These are phyloP conservation scores for Lentinula lateritia DNA, from an alignment of 768 basidiomycete genomes.

Conservation along the genomic window DNA sequence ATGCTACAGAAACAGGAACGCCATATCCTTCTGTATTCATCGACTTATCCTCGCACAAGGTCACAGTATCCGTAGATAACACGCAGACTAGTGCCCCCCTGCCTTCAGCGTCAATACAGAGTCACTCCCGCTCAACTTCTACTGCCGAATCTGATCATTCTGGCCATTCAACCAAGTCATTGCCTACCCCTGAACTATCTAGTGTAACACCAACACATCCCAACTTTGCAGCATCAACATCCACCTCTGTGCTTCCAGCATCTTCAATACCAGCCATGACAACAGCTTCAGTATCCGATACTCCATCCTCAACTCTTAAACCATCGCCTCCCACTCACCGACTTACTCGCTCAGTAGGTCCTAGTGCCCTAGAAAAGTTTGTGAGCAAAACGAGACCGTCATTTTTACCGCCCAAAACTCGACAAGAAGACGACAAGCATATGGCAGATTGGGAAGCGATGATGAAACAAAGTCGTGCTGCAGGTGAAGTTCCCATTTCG, in stretches of 20 bases:
- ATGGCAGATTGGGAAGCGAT: constrained; percentile 82
- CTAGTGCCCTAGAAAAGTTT: constrained; percentile 72
- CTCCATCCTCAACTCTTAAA: not conserved
- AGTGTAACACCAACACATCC: not conserved
- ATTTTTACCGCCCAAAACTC: constrained; percentile 79
- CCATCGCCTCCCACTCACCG: constrained; percentile 27
- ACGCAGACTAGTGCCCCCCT: not conserved
- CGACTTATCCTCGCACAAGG: constrained; percentile 31
- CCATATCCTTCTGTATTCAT: constrained; percentile 40
- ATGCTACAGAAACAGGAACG: constrained; percentile 4
- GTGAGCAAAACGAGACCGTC: constrained; percentile 79
- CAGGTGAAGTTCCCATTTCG: constrained; percentile 43
- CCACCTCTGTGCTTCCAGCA: constrained; percentile 25
- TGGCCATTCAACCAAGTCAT: constrained; percentile 1
- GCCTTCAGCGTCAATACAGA: not conserved
- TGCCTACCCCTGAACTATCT: not conserved
- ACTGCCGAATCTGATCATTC: not conserved
- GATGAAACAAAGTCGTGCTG: constrained; percentile 74
- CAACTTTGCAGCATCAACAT: constrained; percentile 10
- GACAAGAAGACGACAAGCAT: constrained; percentile 77
- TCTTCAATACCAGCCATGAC: constrained; percentile 18
- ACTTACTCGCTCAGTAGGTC: constrained; percentile 51
- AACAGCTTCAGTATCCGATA: constrained; percentile 8
- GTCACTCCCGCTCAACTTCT: constrained; percentile 1
- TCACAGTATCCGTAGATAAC: constrained; percentile 15